phyloP scores from a whole-genome alignment of 768 basidiomycete genomes.

The Collybia nuda region DNA sequence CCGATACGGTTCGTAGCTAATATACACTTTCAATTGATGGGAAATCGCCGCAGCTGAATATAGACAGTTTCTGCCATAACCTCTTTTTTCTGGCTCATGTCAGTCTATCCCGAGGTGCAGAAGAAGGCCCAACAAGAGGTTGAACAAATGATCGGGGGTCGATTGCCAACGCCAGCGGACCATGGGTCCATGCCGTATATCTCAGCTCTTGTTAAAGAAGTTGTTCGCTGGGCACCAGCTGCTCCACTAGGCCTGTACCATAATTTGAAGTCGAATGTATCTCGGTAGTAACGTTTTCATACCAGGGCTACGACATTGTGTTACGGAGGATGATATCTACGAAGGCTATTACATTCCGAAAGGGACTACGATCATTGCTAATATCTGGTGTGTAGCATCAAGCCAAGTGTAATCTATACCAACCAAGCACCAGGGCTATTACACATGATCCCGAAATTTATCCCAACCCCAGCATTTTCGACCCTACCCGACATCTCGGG shows the following conservation, averaged over 20 bases:
- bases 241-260: conserved; percentile 21
- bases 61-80: too few relatives aligned
- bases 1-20: too few relatives aligned
- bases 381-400: conserved; percentile 5
- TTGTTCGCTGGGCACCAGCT: conserved; percentile 22
- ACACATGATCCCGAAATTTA: background rate
- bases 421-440: background rate
- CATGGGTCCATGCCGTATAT: conserved; percentile 25
- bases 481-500: background rate
- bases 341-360: conserved; percentile 12
- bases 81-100: too few relatives aligned
- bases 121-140: conserved; percentile 30
- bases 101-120: conserved; percentile 26
- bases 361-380: conserved; percentile 5
- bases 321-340: conserved; percentile 6
- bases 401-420: background rate
- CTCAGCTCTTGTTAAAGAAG: conserved; percentile 26
- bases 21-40: too few relatives aligned
- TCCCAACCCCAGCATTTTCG: background rate
- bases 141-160: conserved; percentile 23
- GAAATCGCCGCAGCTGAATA: too few relatives aligned
- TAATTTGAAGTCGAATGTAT: too few relatives aligned
- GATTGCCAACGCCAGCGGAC: conserved; percentile 29
- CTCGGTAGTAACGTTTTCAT: too few relatives aligned
- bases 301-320: background rate